Percentiles rank a stretch among this genome's conserved stretches.
Evolutionary conservation across 768 basidiomycete genomes (phyloP).

Genomic region (Stropharia rugosoannulata): DNA sequence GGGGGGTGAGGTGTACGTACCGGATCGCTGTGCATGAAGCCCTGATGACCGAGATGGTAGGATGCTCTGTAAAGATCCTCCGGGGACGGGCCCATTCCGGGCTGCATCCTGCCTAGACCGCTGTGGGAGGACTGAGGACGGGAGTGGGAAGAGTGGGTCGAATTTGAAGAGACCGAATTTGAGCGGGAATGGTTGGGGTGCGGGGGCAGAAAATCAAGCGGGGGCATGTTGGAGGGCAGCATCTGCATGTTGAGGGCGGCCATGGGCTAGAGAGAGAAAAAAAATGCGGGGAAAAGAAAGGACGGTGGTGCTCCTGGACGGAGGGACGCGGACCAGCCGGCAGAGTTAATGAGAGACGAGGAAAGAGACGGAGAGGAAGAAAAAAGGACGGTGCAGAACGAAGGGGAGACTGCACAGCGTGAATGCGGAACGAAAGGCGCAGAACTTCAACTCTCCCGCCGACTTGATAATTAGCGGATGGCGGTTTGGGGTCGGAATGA

Average conservation of each 20-base stretch:
- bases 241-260: constrained; percentile 75
- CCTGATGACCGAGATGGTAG: constrained; percentile 54
- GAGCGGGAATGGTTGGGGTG: constrained; percentile 72
- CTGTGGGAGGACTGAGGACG: constrained; percentile 82
- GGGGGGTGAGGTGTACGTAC: constrained; percentile 30
- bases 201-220: constrained; percentile 70
- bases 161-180: constrained; percentile 74
- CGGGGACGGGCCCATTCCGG: constrained; percentile 45
- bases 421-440: constrained; percentile 26
- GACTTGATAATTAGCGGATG: constrained; percentile 36
- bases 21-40: constrained; percentile 41
- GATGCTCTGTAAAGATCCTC: constrained; percentile 75
- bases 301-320: constrained; percentile 26
- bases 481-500: constrained; percentile 28
- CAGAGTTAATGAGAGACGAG: constrained; percentile 25
- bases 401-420: constrained; percentile 20
- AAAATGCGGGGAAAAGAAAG: constrained; percentile 17
- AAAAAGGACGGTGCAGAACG: constrained; percentile 26
- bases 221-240: constrained; percentile 56
- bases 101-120: constrained; percentile 48
- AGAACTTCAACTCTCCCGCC: constrained; percentile 22
- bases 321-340: constrained; percentile 60
- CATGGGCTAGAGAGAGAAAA: constrained; percentile 37
- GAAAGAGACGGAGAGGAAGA: constrained; percentile 21
- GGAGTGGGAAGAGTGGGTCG: constrained; percentile 69